Base-by-base conservation (phyloP, 768 basidiomycete species). In the Dacryopinax primogenitus region DNA sequence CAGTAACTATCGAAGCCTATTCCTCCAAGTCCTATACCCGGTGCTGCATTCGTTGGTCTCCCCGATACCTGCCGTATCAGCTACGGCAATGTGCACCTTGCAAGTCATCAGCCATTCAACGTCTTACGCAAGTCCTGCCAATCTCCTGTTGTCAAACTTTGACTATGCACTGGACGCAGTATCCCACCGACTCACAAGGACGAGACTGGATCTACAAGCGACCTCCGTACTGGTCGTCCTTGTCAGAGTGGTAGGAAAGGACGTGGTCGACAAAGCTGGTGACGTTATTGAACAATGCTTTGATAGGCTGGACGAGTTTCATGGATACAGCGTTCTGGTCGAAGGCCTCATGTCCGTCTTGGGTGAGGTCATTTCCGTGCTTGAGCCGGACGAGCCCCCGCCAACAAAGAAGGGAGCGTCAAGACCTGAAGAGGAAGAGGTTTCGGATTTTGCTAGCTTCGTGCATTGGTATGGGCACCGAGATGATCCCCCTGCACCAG, bases 241-340 rank as follows among this genome's bases (percentile, higher is more conserved):
- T 72, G 83, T 98, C 65, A 85, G 88, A 9, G 79, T 98, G 13
- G 90, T 95, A 6, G 95, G 96, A 0, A 79, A 80, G 32, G 87
- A 89, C 64, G 85, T 98, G 33, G 90, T 98, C 0, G 85, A 89
- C 51, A 85, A 86, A 69, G 93, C 96, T 7, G 86, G 87, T 15
- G 96, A 97, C 73, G 86, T 98, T 11, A 92, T 98, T 11, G 95
- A 96, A 74, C 94, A 96, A 74, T 94, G 95, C 67, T 98, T 98
- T 69, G 95, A 97, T 74, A 85, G 93, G 32, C 78, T 98, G 21
- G 96, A 98, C 71, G 92, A 96, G 68, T 98, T 84, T 72, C 95
- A 98, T 73, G 95, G 93, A 15, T 97, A 99, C 75, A 84, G 85
- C 23, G 73, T 86, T 30, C 76, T 98, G 23, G 90, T 94, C 1